Base-by-base conservation (phyloP, 2,329 filamentous ascomycete species). In the Ceratocystis albifundus region DNA sequence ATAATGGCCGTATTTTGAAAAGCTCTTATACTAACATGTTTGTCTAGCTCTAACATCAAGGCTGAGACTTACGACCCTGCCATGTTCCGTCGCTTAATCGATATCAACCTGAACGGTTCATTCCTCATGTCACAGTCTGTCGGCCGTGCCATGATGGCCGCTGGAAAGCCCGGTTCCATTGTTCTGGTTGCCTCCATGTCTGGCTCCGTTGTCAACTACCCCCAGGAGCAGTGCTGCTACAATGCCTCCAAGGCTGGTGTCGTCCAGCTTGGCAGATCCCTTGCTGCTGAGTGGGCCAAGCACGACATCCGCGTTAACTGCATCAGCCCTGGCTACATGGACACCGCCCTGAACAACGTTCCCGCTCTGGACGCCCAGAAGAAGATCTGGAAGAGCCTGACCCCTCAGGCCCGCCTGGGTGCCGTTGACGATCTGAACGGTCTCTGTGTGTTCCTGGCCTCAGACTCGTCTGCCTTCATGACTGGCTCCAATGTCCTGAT, bases 261-360 rank as follows among this genome's bases (percentile, higher is more conserved):
- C 46, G 83, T 90, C 70, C 86, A 89, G 77, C 82, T 92, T 65
- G 87, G 84, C 76, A 90, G 89, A 79, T 90, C 88, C 2, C 83
- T 94, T 28, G 89, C 88, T 55, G 88, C 88, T 66, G 89, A 94
- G 77, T 93, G 89, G 89, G 88, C 89, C 72, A 88, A 89, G 77
- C 82, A 90, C 76, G 81, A 82, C 71, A 90, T 93, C 73, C 86
- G 89, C 46, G 88, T 92, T 72, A 94, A 94, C 82, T 87, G 84
- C 76, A 90, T 93, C 76, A 89, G 86, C 5, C 89, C 89, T 22
- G 89, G 89, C 36, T 93, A 93, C 79, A 92, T 93, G 86, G 88
- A 92, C 79, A 94, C 89, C 4, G 87, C 86, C 4, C 80, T 90
- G 69, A 92, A 90, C 82, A 85, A 86, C 68, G 87, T 89, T 6